phyloP scores from a whole-genome alignment of 805 yeast species.

The Cyberlindnera sargentensis region DNA sequence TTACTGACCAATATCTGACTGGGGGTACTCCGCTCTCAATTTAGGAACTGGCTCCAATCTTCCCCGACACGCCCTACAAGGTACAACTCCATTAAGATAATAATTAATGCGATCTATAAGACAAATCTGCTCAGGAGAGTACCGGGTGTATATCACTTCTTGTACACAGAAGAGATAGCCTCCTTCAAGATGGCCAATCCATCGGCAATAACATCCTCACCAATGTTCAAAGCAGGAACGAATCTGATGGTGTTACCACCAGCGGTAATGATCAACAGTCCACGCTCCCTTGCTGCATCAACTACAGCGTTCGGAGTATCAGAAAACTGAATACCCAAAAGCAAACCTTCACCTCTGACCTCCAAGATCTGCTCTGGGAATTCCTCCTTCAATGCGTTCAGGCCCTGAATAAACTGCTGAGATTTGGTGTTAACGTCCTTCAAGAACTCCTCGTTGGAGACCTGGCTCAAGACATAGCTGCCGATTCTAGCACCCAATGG shows the following conservation, averaged over 20 bases:
- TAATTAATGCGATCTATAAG: too few species aligned
- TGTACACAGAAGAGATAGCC: constrained; percentile 34
- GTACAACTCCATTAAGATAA: too few species aligned
- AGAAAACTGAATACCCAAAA: constrained; percentile 75
- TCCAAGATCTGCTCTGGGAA: constrained; percentile 57
- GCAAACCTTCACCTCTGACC: constrained; percentile 82
- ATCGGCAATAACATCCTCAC: constrained; percentile 54
- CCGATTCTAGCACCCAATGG: constrained; percentile 87
- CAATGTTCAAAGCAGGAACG: constrained; percentile 87
- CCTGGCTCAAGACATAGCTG: constrained; percentile 60
- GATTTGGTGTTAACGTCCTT: constrained; percentile 54
- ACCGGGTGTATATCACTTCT: background rate
- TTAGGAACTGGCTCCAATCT: too few species aligned
- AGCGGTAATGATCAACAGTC: constrained; percentile 81
- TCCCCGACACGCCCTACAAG: too few species aligned
- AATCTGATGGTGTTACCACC: constrained; percentile 88
- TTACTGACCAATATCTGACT: too few species aligned
- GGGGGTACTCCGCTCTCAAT: too few species aligned
- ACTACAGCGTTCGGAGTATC: constrained; percentile 60
- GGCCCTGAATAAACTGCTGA: constrained; percentile 42
- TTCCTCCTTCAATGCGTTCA: constrained; percentile 43
- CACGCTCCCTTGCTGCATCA: constrained; percentile 64
- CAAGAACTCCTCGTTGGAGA: constrained; percentile 57
- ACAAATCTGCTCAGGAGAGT: too few species aligned
- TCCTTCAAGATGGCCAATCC: constrained; percentile 68